Evolutionary conservation across 805 yeast species (phyloP).

Genomic region (Yamadazyma nakazawae): DNA sequence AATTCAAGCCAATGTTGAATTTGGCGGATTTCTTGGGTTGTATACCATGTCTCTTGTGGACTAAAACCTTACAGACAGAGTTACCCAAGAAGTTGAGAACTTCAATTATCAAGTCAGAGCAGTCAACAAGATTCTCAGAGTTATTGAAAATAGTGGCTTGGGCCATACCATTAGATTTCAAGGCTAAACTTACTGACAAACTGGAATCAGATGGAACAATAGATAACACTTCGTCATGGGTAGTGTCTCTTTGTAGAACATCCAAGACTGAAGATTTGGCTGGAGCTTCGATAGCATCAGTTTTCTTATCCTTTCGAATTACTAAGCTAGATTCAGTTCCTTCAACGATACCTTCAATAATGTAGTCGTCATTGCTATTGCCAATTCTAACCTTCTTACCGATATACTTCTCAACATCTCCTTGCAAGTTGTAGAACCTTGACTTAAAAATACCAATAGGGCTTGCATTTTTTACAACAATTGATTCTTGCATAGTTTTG

Average conservation of each 20-base stretch:
- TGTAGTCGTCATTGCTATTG: slow-evolving; percentile 14
- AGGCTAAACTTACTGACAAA: slow-evolving; percentile 21
- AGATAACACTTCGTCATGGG: background rate
- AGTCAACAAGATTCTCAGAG: slow-evolving; percentile 23
- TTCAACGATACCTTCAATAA: slow-evolving; percentile 10
- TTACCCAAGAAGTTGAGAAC: slow-evolving; percentile 28
- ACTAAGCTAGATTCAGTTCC: slow-evolving; percentile 4
- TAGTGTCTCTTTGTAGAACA: background rate
- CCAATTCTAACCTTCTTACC: slow-evolving; percentile 21
- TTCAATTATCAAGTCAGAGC: slow-evolving; percentile 28
- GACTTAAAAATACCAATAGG: slow-evolving; percentile 23
- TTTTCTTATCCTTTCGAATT: background rate
- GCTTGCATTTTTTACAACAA: slow-evolving; percentile 24
- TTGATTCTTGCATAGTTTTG: slow-evolving; percentile 12
- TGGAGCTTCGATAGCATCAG: background rate
- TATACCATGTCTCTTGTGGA: slow-evolving; percentile 32
- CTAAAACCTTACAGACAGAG: slow-evolving; percentile 23
- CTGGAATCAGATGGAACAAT: background rate
- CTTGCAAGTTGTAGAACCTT: slow-evolving; percentile 26
- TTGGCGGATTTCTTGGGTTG: slow-evolving; percentile 27
- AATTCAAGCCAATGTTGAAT: slow-evolving; percentile 31
- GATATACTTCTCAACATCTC: slow-evolving; percentile 14
- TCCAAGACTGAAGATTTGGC: background rate
- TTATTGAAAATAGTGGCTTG: slow-evolving; percentile 31
- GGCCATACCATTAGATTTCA: slow-evolving; percentile 30